Percentiles rank a stretch among this genome's conserved stretches.
Conservation (phyloP, 2,329 filamentous ascomycete genomes). For the Nemania sp. region DNA sequence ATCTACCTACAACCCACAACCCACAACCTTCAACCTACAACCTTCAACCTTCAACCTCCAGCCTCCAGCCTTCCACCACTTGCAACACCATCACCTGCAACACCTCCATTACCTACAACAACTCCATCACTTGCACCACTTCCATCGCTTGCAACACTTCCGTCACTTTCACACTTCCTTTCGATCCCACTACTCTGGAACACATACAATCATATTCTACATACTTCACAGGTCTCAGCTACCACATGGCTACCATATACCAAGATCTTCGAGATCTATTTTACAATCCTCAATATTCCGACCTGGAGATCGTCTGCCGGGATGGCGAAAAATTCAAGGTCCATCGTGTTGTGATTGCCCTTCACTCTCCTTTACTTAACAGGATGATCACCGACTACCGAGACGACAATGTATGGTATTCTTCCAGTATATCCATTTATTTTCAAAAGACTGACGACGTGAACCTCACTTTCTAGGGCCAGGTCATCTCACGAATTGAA, state of each 20-base stretch:
- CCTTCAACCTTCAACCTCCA: no score
- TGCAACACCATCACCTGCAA: no score
- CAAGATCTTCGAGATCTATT: constrained; percentile 5
- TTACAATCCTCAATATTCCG: background rate
- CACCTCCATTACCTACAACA: no score
- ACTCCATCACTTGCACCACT: background rate
- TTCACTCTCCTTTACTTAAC: constrained; percentile 1
- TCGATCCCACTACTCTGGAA: no score
- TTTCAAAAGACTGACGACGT: background rate
- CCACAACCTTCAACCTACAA: no score
- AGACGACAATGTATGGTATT: background rate
- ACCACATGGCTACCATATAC: constrained; percentile 2
- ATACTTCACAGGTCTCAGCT: background rate
- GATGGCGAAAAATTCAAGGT: background rate
- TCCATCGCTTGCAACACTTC: background rate
- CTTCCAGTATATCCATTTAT: background rate
- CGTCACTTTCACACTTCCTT: no score
- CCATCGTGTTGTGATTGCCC: constrained; percentile 5
- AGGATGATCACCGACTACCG: background rate
- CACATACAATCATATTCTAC: no score
- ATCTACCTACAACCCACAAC: no score
- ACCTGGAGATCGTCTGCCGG: constrained; percentile 12
- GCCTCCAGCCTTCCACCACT: no score
- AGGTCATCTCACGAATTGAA: constrained; percentile 1
- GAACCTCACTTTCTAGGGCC: constrained; percentile 3